Evolutionary conservation across 352 stramenopile species (phyloP).

Genomic region (Pythium phragmitis): DNA sequence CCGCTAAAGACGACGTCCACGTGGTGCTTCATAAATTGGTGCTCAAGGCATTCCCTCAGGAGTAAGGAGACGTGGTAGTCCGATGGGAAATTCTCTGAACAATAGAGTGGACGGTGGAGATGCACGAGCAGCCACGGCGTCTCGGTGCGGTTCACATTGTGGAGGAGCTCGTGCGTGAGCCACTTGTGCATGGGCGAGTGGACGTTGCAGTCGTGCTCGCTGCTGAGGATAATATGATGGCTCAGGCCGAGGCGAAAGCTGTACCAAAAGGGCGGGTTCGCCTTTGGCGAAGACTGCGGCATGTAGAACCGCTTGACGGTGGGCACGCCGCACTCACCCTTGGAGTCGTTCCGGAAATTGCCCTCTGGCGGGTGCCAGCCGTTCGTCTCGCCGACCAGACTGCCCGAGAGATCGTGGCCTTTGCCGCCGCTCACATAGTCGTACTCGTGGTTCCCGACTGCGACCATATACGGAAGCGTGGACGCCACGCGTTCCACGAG

Average conservation of each 20-base stretch:
- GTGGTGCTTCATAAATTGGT: slow-evolving; percentile 24
- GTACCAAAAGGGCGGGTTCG: slow-evolving; percentile 36
- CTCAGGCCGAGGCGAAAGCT: slow-evolving; percentile 30
- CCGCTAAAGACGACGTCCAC: slow-evolving; percentile 34
- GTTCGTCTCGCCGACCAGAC: slow-evolving; percentile 23
- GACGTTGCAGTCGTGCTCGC: slow-evolving; percentile 32
- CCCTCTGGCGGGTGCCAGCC: slow-evolving; percentile 31
- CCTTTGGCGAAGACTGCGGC: slow-evolving; percentile 26
- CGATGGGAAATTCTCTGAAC: slow-evolving; percentile 19
- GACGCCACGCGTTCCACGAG: slow-evolving; percentile 73
- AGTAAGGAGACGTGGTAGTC: slow-evolving; percentile 24
- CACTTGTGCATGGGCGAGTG: slow-evolving; percentile 31
- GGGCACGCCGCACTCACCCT: slow-evolving; percentile 77
- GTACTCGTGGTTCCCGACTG: slow-evolving; percentile 47
- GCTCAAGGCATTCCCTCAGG: slow-evolving; percentile 24
- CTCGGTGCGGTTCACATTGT: slow-evolving; percentile 29
- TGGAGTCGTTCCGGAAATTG: slow-evolving; percentile 38
- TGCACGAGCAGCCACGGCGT: slow-evolving; percentile 38
- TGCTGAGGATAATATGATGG: slow-evolving; percentile 32
- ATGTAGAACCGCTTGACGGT: slow-evolving; percentile 57
- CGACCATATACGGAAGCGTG: slow-evolving; percentile 65
- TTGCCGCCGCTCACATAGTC: slow-evolving; percentile 33
- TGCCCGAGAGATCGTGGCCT: slow-evolving; percentile 39
- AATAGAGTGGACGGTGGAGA: slow-evolving; percentile 34
- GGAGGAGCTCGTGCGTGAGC: slow-evolving; percentile 30